Conservation (phyloP, 2,329 filamentous ascomycete genomes). For the Blastomyces emzantsi region DNA sequence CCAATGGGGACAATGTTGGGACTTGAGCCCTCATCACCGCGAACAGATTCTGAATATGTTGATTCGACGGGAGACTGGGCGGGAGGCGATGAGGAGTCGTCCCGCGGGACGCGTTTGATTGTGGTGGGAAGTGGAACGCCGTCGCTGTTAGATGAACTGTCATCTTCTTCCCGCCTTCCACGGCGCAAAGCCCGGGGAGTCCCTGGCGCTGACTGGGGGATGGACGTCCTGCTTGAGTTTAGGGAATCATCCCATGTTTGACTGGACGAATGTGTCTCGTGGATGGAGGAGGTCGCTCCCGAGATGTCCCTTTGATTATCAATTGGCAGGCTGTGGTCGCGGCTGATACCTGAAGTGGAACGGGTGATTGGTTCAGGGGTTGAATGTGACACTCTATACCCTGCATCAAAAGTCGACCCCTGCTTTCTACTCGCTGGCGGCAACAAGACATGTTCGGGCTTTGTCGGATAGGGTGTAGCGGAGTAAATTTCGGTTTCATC, state of each 20-base stretch:
- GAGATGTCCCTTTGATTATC: conserved; percentile 17
- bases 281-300: conserved; percentile 7
- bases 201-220: conserved; percentile 12
- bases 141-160: conserved; percentile 16
- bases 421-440: conserved; percentile 35
- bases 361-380: conserved; percentile 24
- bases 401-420: conserved; percentile 25
- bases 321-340: conserved; percentile 22
- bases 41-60: conserved; percentile 19
- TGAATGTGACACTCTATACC: conserved; percentile 26
- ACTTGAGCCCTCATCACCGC: conserved; percentile 27
- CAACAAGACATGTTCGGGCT: conserved; percentile 38
- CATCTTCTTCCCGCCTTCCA: conserved; percentile 17
- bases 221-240: conserved; percentile 17
- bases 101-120: conserved; percentile 31
- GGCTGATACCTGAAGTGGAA: conserved; percentile 23
- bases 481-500: conserved; percentile 34
- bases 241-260: conserved; percentile 15
- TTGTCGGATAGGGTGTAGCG: conserved; percentile 40
- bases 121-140: conserved; percentile 28
- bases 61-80: conserved; percentile 17
- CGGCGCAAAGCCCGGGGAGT: conserved; percentile 8
- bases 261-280: conserved; percentile 14
- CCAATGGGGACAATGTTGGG: conserved; percentile 34
- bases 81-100: conserved; percentile 25